Conservation (phyloP, 2,329 filamentous ascomycete genomes). For the Exutisphaerella laricina region DNA sequence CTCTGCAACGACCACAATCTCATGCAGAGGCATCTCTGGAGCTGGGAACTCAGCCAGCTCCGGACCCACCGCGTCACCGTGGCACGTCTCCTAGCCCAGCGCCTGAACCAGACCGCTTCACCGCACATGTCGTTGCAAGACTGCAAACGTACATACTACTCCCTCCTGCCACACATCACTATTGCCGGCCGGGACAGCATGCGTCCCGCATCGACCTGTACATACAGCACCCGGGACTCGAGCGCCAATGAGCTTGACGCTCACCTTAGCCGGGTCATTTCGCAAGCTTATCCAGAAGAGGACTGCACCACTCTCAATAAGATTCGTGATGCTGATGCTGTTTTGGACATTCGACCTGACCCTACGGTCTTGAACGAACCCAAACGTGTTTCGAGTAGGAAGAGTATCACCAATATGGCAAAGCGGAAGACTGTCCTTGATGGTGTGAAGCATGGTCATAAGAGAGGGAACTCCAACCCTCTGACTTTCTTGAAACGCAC, state of each 20-base stretch:
- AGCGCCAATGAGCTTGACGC: conserved; percentile 10
- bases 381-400: conserved; percentile 6
- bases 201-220: neutral
- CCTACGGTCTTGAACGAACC: conserved; percentile 8
- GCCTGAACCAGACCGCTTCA: conserved; percentile 9
- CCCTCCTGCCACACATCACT: conserved; percentile 19
- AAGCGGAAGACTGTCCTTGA: conserved; percentile 8
- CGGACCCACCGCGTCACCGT: conserved; percentile 17
- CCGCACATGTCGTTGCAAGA: conserved; percentile 17
- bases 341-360: conserved; percentile 8
- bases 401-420: conserved; percentile 10
- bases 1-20: conserved; percentile 18
- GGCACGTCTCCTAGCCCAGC: conserved; percentile 16
- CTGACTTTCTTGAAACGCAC: conserved; percentile 11
- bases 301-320: neutral
- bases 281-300: conserved; percentile 8
- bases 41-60: conserved; percentile 21
- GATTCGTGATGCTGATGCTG: neutral
- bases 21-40: conserved; percentile 23
- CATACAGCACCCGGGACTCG: conserved; percentile 2
- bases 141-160: conserved; percentile 15
- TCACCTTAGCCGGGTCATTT: conserved; percentile 19
- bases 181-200: conserved; percentile 13
- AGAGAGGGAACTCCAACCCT: conserved; percentile 12
- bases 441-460: conserved; percentile 8